phyloP scores from a whole-genome alignment of 2,329 filamentous ascomycete species.

The Aspergillus ibericus region DNA sequence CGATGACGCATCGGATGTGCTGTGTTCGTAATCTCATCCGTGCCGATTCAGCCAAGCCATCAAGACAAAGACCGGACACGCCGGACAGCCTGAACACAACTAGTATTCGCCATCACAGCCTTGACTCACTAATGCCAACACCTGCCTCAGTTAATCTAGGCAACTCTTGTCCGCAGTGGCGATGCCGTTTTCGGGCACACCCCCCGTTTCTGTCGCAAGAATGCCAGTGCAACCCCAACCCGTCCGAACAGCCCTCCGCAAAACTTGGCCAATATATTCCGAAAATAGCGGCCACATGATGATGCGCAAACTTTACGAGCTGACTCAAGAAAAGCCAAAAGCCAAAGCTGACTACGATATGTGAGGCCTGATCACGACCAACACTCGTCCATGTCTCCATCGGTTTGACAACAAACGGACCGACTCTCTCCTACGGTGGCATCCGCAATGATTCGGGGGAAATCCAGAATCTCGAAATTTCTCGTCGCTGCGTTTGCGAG shows the following conservation, averaged over 20 bases:
- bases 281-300: background rate
- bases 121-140: background rate
- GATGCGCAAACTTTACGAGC: background rate
- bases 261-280: background rate
- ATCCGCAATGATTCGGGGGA: background rate
- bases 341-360: background rate
- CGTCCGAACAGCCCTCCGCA: background rate
- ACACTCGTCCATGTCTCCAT: background rate
- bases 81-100: too few species aligned
- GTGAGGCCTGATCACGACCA: background rate
- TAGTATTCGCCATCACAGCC: background rate
- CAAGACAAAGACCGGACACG: too few species aligned
- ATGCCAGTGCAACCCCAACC: background rate
- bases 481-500: background rate
- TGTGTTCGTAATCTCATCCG: too few species aligned
- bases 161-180: background rate
- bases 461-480: background rate
- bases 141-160: too few species aligned
- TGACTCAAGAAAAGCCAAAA: background rate
- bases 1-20: too few species aligned
- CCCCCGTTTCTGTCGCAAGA: background rate
- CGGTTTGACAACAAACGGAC: background rate
- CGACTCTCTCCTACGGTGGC: background rate
- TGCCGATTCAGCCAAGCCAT: too few species aligned
- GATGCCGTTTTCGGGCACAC: background rate